phyloP scores from a whole-genome alignment of 1,284 basidiomycete species.

The Cystobasidium pallidum region DNA sequence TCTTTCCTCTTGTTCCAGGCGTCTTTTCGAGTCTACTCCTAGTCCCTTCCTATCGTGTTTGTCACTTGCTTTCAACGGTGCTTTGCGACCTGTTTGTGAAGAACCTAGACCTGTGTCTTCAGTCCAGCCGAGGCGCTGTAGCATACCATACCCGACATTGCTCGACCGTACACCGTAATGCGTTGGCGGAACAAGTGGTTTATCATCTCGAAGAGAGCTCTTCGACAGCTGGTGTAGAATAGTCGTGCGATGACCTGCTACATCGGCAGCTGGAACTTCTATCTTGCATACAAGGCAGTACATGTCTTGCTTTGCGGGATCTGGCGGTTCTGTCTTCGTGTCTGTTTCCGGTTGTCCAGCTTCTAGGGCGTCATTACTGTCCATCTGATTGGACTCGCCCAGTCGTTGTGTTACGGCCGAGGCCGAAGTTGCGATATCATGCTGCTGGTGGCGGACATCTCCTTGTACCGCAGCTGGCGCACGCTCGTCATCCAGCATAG shows the following conservation, averaged over 20 bases:
- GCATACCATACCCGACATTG: constrained; percentile 41
- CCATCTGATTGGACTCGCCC: no score
- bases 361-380: not conserved
- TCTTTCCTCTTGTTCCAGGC: constrained; percentile 12
- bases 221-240: constrained; percentile 37
- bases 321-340: not conserved
- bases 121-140: constrained; percentile 32
- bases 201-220: not conserved
- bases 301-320: constrained; percentile 21
- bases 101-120: constrained; percentile 34
- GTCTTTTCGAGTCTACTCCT: constrained; percentile 26
- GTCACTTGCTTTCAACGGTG: constrained; percentile 28
- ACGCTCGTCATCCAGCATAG: not conserved
- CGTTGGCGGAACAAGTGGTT: constrained; percentile 34
- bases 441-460: not conserved
- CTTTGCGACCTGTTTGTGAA: constrained; percentile 19
- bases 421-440: not conserved
- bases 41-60: constrained; percentile 37
- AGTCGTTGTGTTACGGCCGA: no score
- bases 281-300: constrained; percentile 39
- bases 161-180: constrained; percentile 20
- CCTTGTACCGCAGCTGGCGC: not conserved
- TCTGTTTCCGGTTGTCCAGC: not conserved
- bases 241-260: constrained; percentile 27
- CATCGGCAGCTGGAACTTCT: constrained; percentile 31